These are phyloP conservation scores for Sphenostylis stenocarpa DNA, from an alignment of 306 rosid genomes.

Conservation along the genomic window DNA sequence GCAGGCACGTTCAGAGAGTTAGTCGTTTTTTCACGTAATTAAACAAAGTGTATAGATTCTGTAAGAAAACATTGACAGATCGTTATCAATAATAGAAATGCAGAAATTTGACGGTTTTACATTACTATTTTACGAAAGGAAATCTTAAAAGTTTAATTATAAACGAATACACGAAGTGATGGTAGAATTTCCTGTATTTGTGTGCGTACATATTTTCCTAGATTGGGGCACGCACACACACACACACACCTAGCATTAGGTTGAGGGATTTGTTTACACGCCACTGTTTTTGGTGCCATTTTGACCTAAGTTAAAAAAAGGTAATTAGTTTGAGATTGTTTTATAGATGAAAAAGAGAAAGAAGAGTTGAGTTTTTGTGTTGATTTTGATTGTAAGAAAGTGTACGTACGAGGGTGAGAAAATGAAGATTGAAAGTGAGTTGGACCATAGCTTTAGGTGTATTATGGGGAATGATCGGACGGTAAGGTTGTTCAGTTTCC, in stretches of 20 bases:
- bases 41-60: neutral
- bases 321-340: neutral
- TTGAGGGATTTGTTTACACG: slow-evolving; percentile 1
- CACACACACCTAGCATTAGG: slow-evolving; percentile 1
- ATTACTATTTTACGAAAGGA: neutral
- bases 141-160: no score
- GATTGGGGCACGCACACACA: neutral
- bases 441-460: slow-evolving; percentile 41
- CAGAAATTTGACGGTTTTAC: neutral
- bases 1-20: neutral
- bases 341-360: neutral
- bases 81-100: neutral
- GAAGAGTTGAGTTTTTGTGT: slow-evolving; percentile 20
- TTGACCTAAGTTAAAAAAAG: neutral
- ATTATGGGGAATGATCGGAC: slow-evolving; percentile 33
- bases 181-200: neutral
- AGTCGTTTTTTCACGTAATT: neutral
- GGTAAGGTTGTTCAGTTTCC: slow-evolving; percentile 61
- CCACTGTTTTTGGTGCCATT: neutral
- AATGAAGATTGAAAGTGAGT: slow-evolving; percentile 15
- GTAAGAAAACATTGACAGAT: neutral
- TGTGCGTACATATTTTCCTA: neutral
- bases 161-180: neutral
- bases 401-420: neutral
- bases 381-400: neutral